Base-by-base conservation (phyloP, 306 rosid genomes). In the Senna siamea region DNA sequence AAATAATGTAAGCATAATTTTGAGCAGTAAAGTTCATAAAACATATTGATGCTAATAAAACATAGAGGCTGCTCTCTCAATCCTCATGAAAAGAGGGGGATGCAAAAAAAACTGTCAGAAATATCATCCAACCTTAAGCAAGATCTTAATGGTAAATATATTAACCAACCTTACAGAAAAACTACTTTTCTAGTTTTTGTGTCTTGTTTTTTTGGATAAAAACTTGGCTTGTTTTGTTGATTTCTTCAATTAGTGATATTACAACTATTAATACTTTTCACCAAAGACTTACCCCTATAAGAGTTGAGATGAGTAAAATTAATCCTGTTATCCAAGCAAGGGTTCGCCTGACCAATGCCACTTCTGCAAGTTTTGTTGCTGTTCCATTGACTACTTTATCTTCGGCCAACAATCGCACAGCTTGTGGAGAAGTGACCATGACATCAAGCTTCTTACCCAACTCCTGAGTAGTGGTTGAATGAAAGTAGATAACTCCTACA, bases 321-420 rank as follows among this genome's bases (percentile, higher is more conserved):
- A 92, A 81, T 80, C 98, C 99, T 11, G 93, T 89, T 77, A 88
- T 6, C 97, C 97, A 92, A 26, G 99, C 99, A 65, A 95, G 89
- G 47, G 83, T 85, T 71, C 69, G 78, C 76, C 97, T 85, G 76
- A 95, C 97, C 86, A 95, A 78, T 7, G 69, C 20, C 48, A 94
- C 93, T 79, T 80, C 79, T 10, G 46, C 47, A 35, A n/a, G 14
- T 7, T 37, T 37, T 37, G 18, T 38, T 69, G 28, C 7, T 50
- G 76, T 72, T 32, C 51, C 54, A 58, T 84, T 74, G n/a, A 72
- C 9, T 65, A 23, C 62, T 61, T 81, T 66, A 53, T 66, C 61
- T 82, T 94, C 98, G 34, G 10, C 90, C 87, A 94, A 81, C 88
- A 59, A 80, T 63, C 99, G 96, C 1, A 80, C 87, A 70, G 80